phyloP scores from a whole-genome alignment of 768 basidiomycete genomes.

The Daedalea quercina region DNA sequence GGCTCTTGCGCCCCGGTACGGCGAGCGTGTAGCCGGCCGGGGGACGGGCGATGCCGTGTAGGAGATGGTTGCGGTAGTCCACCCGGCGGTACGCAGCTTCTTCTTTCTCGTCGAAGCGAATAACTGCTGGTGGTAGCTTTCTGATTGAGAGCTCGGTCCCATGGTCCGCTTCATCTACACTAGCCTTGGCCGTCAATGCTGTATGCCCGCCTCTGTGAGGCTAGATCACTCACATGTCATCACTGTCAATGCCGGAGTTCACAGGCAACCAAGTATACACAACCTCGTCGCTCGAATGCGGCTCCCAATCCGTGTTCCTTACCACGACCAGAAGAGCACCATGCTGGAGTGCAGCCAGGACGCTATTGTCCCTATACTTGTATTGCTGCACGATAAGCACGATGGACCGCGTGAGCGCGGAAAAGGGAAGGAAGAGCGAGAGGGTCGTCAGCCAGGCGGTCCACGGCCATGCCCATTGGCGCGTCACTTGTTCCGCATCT shows the following conservation, averaged over 20 bases:
- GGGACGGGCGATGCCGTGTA: neutral
- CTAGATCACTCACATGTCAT: neutral
- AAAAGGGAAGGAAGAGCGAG: neutral
- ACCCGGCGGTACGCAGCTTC: neutral
- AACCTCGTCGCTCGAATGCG: neutral
- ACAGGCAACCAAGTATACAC: neutral
- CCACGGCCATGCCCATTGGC: neutral
- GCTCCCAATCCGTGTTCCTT: neutral
- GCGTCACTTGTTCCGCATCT: neutral
- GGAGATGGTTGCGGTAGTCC: neutral
- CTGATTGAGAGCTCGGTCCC: no score
- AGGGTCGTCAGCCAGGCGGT: neutral
- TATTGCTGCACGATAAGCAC: neutral
- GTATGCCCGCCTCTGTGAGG: neutral
- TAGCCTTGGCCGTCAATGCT: no score
- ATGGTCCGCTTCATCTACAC: no score
- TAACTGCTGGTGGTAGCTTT: no score
- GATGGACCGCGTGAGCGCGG: neutral
- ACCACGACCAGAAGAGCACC: neutral
- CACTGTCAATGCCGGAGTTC: neutral
- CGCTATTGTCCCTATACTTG: neutral
- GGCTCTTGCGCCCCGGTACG: neutral
- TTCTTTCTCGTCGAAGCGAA: neutral
- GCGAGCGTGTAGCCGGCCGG: neutral
- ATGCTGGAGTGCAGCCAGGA: neutral